Conservation (phyloP, 1,284 basidiomycete genomes). For the Malassezia obtusa region DNA sequence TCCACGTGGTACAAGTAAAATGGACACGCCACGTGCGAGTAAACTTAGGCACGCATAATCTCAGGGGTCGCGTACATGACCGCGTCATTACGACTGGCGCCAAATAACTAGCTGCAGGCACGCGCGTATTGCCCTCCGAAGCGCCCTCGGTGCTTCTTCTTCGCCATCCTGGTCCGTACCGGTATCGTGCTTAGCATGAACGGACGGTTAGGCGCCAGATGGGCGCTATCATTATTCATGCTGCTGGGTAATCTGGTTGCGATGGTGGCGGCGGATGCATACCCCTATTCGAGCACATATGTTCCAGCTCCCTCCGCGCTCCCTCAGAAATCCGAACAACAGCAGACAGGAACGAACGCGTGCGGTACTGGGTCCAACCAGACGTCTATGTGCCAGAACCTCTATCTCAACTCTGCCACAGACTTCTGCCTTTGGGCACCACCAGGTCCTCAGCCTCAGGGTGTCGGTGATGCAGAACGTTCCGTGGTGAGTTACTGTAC, state of each 20-base stretch:
- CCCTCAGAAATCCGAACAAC: conserved; percentile 34
- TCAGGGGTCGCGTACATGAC: not conserved
- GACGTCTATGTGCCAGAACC: conserved; percentile 36
- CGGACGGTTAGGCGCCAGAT: not conserved
- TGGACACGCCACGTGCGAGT: not conserved
- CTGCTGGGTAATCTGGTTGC: not conserved
- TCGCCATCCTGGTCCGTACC: too few species aligned
- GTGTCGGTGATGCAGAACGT: conserved; percentile 37
- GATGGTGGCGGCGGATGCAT: not conserved
- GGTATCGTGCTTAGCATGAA: not conserved
- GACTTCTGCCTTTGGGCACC: conserved; percentile 45
- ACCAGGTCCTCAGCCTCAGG: conserved; percentile 15
- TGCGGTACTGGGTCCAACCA: conserved; percentile 28
- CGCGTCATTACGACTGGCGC: not conserved
- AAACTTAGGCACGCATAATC: not conserved
- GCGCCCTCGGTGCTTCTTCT: too few species aligned
- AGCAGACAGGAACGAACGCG: conserved; percentile 35
- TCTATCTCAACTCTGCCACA: conserved; percentile 37
- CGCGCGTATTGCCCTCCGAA: too few species aligned
- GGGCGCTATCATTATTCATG: not conserved
- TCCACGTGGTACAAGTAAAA: too few species aligned
- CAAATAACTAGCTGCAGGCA: too few species aligned
- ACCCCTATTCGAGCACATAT: conserved; percentile 9
- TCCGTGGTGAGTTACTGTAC: conserved; percentile 43
- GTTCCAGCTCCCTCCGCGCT: conserved; percentile 15